A percentile compares a stretch with the other conserved stretches of the same genome.
These are phyloP conservation scores for Akanthomyces muscarius DNA, from an alignment of 2,329 filamentous ascomycete species.

Conservation along the genomic window DNA sequence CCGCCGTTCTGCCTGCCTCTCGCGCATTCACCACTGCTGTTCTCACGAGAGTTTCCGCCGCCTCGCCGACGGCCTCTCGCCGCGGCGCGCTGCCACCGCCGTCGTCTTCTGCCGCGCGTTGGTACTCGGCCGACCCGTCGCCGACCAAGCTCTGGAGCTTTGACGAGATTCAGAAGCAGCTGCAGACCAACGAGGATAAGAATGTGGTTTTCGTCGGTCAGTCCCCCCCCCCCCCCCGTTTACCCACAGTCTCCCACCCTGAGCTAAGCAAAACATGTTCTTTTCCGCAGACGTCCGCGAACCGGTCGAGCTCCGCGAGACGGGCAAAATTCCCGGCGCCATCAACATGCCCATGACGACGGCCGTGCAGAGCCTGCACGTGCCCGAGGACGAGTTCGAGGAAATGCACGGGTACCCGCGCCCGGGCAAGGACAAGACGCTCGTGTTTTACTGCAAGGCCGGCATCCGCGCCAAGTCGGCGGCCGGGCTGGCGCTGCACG, in stretches of 20 bases:
- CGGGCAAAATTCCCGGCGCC: conserved; percentile 73
- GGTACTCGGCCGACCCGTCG: conserved; percentile 26
- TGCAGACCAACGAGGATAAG: conserved; percentile 21
- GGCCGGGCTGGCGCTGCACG: conserved; percentile 69
- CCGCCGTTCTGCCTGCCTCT: not conserved
- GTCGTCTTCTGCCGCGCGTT: conserved; percentile 16
- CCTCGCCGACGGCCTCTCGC: not conserved
- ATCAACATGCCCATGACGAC: conserved; percentile 78
- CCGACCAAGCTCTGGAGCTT: conserved; percentile 45
- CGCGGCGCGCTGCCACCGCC: not conserved
- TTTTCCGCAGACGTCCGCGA: conserved; percentile 62
- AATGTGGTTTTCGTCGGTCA: conserved; percentile 46
- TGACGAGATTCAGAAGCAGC: conserved; percentile 43
- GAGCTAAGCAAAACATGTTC: no score
- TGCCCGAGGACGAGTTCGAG: conserved; percentile 73
- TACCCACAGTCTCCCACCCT: no score
- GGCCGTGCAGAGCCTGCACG: conserved; percentile 73
- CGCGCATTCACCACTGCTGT: not conserved
- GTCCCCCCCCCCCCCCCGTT: conserved; percentile 11
- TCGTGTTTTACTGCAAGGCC: conserved; percentile 92
- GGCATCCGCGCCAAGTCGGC: conserved; percentile 79
- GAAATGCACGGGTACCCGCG: conserved; percentile 75
- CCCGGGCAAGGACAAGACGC: conserved; percentile 49
- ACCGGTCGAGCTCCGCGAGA: conserved; percentile 58
- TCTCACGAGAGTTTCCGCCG: not conserved